Evolutionary conservation across 306 rosid genomes (phyloP).

Genomic region (Prunus campanulata): DNA sequence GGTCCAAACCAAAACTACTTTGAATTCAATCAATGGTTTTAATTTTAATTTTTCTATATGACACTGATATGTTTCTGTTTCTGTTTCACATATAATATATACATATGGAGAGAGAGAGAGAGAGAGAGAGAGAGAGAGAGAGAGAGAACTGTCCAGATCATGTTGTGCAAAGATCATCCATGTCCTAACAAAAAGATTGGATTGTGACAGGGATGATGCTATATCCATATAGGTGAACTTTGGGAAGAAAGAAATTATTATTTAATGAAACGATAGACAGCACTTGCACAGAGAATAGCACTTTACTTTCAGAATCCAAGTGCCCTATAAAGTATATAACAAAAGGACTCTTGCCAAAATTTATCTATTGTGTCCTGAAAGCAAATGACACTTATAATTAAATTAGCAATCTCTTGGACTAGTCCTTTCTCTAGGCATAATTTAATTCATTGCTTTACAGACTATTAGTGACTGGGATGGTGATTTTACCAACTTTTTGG

Average conservation of each 20-base stretch:
- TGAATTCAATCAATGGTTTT: slow-evolving; percentile 9
- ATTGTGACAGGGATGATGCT: slow-evolving; percentile 47
- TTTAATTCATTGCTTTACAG: background rate
- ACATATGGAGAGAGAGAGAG: too few relatives aligned
- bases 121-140: too few relatives aligned
- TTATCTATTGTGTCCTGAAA: background rate
- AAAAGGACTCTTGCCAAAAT: background rate
- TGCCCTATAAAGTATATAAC: background rate
- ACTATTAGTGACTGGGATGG: background rate
- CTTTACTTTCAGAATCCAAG: background rate
- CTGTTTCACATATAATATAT: too few relatives aligned
- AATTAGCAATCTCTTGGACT: background rate
- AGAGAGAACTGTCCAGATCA: too few relatives aligned
- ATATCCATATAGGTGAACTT: slow-evolving; percentile 22
- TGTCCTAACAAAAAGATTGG: slow-evolving; percentile 36
- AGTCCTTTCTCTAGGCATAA: background rate
- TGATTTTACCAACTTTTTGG: background rate
- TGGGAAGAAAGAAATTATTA: slow-evolving; percentile 10
- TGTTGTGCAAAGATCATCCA: background rate
- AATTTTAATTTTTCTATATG: background rate
- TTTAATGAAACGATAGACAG: slow-evolving; percentile 36
- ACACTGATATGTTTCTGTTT: background rate
- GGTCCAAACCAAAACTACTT: slow-evolving; percentile 27
- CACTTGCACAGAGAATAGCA: slow-evolving; percentile 21
- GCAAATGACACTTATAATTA: background rate